Base-by-base conservation (phyloP, 139 green algal species). In the Protoeuglena noctilucae region DNA sequence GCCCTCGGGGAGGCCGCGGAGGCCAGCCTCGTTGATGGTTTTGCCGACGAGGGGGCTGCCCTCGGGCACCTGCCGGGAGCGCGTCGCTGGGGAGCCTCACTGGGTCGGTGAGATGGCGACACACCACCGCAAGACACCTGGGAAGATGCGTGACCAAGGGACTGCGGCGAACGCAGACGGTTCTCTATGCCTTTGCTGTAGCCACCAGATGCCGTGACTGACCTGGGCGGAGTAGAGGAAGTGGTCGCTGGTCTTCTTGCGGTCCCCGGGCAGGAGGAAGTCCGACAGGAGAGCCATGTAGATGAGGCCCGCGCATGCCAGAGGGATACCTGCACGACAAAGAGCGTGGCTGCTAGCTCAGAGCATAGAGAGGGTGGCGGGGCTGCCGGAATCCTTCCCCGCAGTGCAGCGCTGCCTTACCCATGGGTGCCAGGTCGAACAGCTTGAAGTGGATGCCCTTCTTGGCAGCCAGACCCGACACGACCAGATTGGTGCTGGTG, bases 401-500 rank as follows among this genome's bases (percentile, higher is more conserved):
- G n/a, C n/a, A n/a, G n/a, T n/a, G n/a, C n/a, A n/a, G n/a, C n/a
- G n/a, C n/a, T n/a, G n/a, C n/a, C n/a, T n/a, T n/a, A n/a, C n/a
- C n/a, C n/a, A n/a, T n/a, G 9, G 34, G 34, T 12, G 34, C 34
- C 34, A 43, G 34, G 34, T 43, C 34, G 34, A 43, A 43, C 34
- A 43, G 34, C 34, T 7, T 12, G 34, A 43, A 7, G 9, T n/a
- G n/a, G n/a, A n/a, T 53, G 25, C 25, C 47, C 9, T 14, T 53
- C 9, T 53, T 14, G 47, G 34, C 22, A 14, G 48, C 29, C 48
- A 75, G 52, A n/a, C 72, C 79, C 18, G 69, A 58, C 12, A 89
- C 71, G 34, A 92, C 77, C 27, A 92, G 70, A 64, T 92, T 92
- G 29, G 82, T 89, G 34, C 64, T 77, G 3, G 80, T 84, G 19